Conservation (phyloP, 106 monocot genomes). For the Xerophyta viscosa region DNA sequence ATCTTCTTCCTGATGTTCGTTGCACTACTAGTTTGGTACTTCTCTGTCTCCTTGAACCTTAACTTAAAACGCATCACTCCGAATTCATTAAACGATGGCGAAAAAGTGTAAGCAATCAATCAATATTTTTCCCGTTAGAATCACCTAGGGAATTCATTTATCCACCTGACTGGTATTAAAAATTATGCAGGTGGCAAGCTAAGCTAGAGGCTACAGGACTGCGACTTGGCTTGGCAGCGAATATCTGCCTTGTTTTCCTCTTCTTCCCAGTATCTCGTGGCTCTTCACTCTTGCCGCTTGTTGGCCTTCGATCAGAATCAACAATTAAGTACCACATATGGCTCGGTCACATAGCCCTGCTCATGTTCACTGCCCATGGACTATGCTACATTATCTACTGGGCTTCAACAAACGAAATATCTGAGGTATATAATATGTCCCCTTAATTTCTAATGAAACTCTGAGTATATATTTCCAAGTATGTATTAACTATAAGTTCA, state of each 20-base stretch:
- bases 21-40: constrained; percentile 52
- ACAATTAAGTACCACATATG: constrained; percentile 85
- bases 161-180: no score
- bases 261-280: constrained; percentile 68
- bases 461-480: no score
- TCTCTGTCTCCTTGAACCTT: constrained; percentile 13
- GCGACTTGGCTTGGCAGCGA: constrained; percentile 39
- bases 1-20: constrained; percentile 52
- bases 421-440: constrained; percentile 32
- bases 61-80: constrained; percentile 15
- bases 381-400: constrained; percentile 46
- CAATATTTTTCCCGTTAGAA: no score
- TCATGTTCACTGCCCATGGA: constrained; percentile 49
- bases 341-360: constrained; percentile 71
- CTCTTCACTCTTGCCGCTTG: constrained; percentile 63
- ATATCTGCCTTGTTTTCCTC: constrained; percentile 63
- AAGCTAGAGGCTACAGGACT: constrained; percentile 34
- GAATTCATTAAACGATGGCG: background rate
- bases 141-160: no score
- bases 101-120: constrained; percentile 17
- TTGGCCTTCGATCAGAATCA: constrained; percentile 61
- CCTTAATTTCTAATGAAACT: no score
- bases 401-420: constrained; percentile 26
- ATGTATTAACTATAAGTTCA: no score
- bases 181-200: constrained; percentile 65